Conservation (phyloP, 805 yeast genomes). For the Limtongozyma cylindracea region DNA sequence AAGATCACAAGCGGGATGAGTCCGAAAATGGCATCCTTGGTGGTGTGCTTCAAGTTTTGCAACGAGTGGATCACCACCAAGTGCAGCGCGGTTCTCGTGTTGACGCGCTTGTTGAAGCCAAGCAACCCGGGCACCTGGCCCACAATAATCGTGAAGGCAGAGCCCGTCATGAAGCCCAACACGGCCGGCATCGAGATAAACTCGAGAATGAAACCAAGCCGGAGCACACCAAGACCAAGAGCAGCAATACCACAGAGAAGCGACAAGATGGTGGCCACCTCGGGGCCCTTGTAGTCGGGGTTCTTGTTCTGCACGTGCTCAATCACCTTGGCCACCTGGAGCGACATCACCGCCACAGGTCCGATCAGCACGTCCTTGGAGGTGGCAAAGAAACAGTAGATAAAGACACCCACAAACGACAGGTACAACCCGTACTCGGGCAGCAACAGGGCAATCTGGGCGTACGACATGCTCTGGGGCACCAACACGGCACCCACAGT, state of each 20-base stretch:
- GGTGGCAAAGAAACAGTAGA: conserved; percentile 80
- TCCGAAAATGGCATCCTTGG: conserved; percentile 77
- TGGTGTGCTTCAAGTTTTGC: conserved; percentile 43
- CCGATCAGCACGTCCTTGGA: conserved; percentile 91
- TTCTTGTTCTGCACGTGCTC: conserved; percentile 22
- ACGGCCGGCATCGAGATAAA: conserved; percentile 82
- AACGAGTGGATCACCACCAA: conserved; percentile 43
- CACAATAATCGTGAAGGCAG: conserved; percentile 56
- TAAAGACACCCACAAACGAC: conserved; percentile 73
- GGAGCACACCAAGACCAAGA: conserved; percentile 53
- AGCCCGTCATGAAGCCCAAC: conserved; percentile 86
- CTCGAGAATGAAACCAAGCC: conserved; percentile 76
- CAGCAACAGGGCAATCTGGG: conserved; percentile 56
- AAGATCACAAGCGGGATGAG: conserved; percentile 48
- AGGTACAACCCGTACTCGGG: conserved; percentile 81
- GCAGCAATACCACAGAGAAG: conserved; percentile 74
- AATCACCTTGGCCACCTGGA: conserved; percentile 61
- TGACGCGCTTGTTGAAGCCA: conserved; percentile 44
- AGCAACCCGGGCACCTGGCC: conserved; percentile 78
- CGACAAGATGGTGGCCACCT: conserved; percentile 59
- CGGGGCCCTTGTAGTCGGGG: conserved; percentile 28
- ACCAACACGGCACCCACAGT: conserved; percentile 86
- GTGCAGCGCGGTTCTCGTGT: conserved; percentile 53
- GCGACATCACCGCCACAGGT: conserved; percentile 91
- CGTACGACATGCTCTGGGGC: conserved; percentile 93